Base-by-base conservation (phyloP, 495 filamentous ascomycete genomes). In the Lophium mytilinum region DNA sequence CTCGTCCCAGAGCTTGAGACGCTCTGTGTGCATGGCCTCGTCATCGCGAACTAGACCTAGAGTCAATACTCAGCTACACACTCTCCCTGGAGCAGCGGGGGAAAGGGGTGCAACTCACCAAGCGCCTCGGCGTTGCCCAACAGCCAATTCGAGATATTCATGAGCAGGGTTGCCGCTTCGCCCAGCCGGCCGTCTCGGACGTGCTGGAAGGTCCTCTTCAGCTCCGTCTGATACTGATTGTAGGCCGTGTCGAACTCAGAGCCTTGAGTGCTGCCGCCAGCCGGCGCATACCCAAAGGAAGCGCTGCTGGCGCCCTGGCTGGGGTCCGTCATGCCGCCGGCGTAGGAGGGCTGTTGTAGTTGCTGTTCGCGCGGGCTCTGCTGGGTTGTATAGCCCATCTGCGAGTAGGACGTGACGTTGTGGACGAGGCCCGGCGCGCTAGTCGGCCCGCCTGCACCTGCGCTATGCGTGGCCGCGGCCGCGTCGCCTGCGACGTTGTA, bases 1-100 rank as follows among this genome's bases (percentile, higher is more conserved):
- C 62, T 96, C 86, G 63, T 85, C 84, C 93, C 93, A 98, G 34
- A 97, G 76, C 67, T 83, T 80, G 59, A 94, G 77, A 47, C 88
- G 81, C 55, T 90, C 83, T 35, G 73, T 68, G 62, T 91, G 80
- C 35, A 87, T 73, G 45, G 76, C 71, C 55, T 85, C 80, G 61
- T 96, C 84, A 73, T 98, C 93, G 53, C 80, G 80, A 52, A 83
- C 74, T 66, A 88, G 78, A 63, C 84, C 85, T 88, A 60, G 57
- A 53, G 57, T 61, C 59, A 60, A 59, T 69, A 30, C 24, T 64
- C 50, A 52, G 52, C 37, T 60, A 50, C 49, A 56, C 55, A 65
- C 54, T 60, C 49, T 59, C 55, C 65, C 54, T 60, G 50, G 37
- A 58, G 56, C 56, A 49, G 56, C 53, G 36, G 39, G 37, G 24